Evolutionary conservation across 148 eudicot species (phyloP).

Genomic region (Euryodendron excelsum): DNA sequence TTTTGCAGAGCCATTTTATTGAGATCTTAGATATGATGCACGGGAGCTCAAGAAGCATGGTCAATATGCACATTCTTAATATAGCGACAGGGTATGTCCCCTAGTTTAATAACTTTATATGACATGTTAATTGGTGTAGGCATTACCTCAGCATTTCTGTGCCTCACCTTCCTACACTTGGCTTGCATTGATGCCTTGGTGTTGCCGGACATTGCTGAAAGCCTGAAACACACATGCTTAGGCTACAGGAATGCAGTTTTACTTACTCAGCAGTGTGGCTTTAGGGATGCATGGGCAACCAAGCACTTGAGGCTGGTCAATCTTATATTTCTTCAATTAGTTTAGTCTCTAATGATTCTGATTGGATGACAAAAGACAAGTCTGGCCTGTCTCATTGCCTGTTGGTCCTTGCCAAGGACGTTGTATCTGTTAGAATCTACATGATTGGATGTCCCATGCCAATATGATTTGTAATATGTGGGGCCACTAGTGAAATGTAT

Average conservation of each 20-base stretch:
- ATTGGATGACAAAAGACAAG: background rate
- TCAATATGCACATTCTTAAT: conserved; percentile 54
- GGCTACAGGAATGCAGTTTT: background rate
- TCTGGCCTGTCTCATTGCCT: background rate
- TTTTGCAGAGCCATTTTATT: conserved; percentile 53
- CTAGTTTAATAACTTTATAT: background rate
- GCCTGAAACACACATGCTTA: background rate
- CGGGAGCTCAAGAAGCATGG: conserved; percentile 55
- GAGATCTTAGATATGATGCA: conserved; percentile 61
- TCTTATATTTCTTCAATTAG: background rate
- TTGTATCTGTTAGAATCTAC: background rate
- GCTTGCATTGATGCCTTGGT: background rate
- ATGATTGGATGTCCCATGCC: background rate
- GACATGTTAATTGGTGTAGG: background rate
- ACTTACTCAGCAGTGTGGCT: background rate
- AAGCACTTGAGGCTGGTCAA: background rate
- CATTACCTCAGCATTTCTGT: background rate
- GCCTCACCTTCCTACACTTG: background rate
- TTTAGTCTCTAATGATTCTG: background rate
- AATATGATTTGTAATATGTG: background rate
- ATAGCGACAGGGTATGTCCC: conserved; percentile 52
- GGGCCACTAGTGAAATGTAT: background rate
- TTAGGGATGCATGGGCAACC: background rate
- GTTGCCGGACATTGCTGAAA: background rate
- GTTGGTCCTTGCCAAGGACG: background rate